Percentiles rank a stretch among this genome's conserved stretches.
Evolutionary conservation across 768 basidiomycete genomes (phyloP).

Genomic region (Cystobasidium tubakii): DNA sequence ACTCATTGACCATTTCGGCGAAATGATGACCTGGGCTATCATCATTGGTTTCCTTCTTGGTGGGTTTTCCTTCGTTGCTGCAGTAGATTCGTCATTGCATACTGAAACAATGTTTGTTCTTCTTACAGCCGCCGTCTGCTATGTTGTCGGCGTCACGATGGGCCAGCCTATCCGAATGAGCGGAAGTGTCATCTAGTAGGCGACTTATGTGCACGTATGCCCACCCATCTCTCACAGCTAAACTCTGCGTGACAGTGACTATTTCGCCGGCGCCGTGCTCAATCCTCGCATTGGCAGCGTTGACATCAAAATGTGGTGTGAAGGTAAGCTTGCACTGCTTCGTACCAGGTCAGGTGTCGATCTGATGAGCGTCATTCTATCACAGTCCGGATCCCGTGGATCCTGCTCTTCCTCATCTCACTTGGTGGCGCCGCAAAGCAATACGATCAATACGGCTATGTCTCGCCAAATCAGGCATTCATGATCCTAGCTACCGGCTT

Average conservation of each 20-base stretch:
- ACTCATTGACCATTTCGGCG: conserved; percentile 93
- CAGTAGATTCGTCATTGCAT: too few species aligned
- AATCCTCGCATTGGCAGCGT: conserved; percentile 87
- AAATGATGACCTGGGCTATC: conserved; percentile 91
- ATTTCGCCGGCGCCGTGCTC: conserved; percentile 87
- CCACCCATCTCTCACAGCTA: background rate
- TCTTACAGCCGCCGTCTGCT: conserved; percentile 69
- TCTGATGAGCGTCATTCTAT: conserved; percentile 48
- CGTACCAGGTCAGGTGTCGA: background rate
- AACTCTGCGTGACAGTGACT: conserved; percentile 19
- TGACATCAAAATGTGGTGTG: conserved; percentile 98
- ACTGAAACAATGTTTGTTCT: too few species aligned
- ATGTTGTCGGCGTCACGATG: conserved; percentile 68
- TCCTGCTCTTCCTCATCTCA: conserved; percentile 85
- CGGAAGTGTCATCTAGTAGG: conserved; percentile 79
- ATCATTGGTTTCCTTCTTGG: conserved; percentile 69
- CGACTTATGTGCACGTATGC: background rate
- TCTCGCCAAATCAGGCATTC: conserved; percentile 92
- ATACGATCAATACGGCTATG: conserved; percentile 82
- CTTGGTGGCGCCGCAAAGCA: conserved; percentile 92
- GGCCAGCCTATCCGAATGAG: conserved; percentile 85
- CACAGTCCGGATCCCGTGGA: conserved; percentile 76
- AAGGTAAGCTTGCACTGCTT: conserved; percentile 51
- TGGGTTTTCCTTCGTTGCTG: too few species aligned
- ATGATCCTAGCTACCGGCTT: conserved; percentile 92